Conservation (phyloP, 2,329 filamentous ascomycete genomes). For the Penicillium sp. region DNA sequence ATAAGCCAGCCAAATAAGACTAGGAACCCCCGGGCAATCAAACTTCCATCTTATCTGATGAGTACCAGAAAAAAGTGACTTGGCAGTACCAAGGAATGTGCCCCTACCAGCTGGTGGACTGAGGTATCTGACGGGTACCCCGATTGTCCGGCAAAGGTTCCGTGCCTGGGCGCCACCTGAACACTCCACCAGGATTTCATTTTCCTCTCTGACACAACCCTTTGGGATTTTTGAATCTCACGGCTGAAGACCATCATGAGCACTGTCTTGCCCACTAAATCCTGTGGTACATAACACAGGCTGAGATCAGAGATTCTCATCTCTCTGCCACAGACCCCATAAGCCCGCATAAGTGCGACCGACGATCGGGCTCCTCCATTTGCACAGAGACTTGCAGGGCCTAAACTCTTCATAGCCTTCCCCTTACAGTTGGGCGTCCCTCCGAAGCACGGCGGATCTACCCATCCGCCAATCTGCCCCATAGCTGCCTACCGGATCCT, state of each 20-base stretch:
- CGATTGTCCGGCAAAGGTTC: neutral
- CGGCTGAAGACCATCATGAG: neutral
- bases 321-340: slow-evolving; percentile 24
- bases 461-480: slow-evolving; percentile 17
- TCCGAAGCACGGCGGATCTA: slow-evolving; percentile 19
- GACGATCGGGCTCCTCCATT: slow-evolving; percentile 28
- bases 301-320: slow-evolving; percentile 16
- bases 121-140: slow-evolving; percentile 4
- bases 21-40: neutral
- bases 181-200: slow-evolving; percentile 4
- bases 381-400: neutral
- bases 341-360: slow-evolving; percentile 37
- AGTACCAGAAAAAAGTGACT: slow-evolving; percentile 6
- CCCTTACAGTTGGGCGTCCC: slow-evolving; percentile 17
- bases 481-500: slow-evolving; percentile 11
- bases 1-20: neutral
- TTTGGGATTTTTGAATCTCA: neutral
- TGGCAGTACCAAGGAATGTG: slow-evolving; percentile 9
- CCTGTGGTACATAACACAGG: neutral
- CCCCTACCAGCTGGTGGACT: slow-evolving; percentile 3
- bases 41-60: slow-evolving; percentile 27
- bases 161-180: slow-evolving; percentile 9
- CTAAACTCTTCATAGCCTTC: slow-evolving; percentile 8
- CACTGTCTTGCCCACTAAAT: neutral
- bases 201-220: neutral